Percentiles rank a stretch among this genome's conserved stretches.
These are phyloP conservation scores for Tardiomyces blankii DNA, from an alignment of 1,139 yeast species.

Conservation along the genomic window DNA sequence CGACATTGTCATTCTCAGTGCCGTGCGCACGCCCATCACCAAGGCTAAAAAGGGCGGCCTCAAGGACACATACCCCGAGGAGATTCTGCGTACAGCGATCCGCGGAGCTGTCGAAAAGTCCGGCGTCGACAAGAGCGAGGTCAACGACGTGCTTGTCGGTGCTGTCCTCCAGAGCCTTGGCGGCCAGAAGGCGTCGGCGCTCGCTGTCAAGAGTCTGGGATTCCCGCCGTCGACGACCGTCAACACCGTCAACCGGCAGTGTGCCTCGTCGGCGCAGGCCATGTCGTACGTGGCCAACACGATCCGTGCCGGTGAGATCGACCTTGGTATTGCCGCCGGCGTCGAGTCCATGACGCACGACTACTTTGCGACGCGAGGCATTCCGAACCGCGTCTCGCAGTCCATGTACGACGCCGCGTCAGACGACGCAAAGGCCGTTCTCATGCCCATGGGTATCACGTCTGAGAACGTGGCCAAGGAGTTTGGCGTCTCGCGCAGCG, in stretches of 20 bases:
- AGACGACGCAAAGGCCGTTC: constrained; percentile 25
- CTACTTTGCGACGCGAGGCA: constrained; percentile 33
- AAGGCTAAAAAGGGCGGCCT: constrained; percentile 31
- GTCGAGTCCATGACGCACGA: constrained; percentile 37
- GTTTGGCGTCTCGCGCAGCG: constrained; percentile 22
- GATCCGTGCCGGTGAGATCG: constrained; percentile 26
- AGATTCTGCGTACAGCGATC: constrained; percentile 25
- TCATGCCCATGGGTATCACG: constrained; percentile 33
- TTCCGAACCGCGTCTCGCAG: constrained; percentile 24
- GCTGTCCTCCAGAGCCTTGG: constrained; percentile 27
- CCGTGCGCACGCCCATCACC: constrained; percentile 31
- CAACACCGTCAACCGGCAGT: constrained; percentile 32
- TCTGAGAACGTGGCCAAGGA: constrained; percentile 28
- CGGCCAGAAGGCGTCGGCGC: constrained; percentile 27
- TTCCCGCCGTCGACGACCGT: constrained; percentile 32
- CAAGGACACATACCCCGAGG: constrained; percentile 29
- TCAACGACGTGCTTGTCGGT: constrained; percentile 27
- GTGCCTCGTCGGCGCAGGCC: constrained; percentile 35
- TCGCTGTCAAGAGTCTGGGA: constrained; percentile 27
- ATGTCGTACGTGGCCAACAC: constrained; percentile 28
- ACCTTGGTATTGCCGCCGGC: constrained; percentile 33
- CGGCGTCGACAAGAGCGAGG: constrained; percentile 20
- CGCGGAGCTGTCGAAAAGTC: constrained; percentile 24
- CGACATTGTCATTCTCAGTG: constrained; percentile 31
- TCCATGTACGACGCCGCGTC: constrained; percentile 15